Percentiles rank a stretch among this genome's conserved stretches.
Evolutionary conservation across 78 protist species (phyloP).

Genomic region (Dictyostelium intermedium): DNA sequence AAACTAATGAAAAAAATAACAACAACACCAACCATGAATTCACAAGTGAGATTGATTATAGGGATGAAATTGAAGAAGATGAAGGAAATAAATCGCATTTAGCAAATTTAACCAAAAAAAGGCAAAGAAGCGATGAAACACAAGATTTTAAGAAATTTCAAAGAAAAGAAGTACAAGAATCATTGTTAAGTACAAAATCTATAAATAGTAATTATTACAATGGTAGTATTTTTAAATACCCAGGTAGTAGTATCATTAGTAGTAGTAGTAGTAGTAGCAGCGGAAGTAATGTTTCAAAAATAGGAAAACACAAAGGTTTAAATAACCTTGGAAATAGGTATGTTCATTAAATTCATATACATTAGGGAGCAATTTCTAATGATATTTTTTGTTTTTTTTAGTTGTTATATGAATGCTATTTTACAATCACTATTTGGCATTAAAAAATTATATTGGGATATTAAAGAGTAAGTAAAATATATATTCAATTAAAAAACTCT

Average conservation of each 20-base stretch:
- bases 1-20: neutral
- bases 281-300: too few species aligned
- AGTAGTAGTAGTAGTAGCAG: neutral
- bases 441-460: neutral
- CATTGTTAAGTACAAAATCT: neutral
- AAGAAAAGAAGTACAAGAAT: neutral
- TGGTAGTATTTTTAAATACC: too few species aligned
- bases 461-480: neutral
- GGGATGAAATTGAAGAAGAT: neutral
- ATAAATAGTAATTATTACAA: neutral
- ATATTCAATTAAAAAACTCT: too few species aligned
- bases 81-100: neutral
- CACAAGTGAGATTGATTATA: neutral
- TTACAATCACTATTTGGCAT: conserved; percentile 60
- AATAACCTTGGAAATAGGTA: conserved; percentile 1
- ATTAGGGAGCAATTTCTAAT: too few species aligned
- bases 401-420: conserved; percentile 59
- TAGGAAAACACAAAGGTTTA: neutral
- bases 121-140: neutral
- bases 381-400: neutral
- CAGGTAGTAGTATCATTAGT: too few species aligned
- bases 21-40: neutral
- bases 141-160: neutral
- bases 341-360: too few species aligned
- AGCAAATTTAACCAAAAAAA: neutral